Evolutionary conservation across 2,329 filamentous ascomycete genomes (phyloP), one percentile per base, ranked within the genome.

Genomic region (Aureobasidium leucospermi): DNA sequence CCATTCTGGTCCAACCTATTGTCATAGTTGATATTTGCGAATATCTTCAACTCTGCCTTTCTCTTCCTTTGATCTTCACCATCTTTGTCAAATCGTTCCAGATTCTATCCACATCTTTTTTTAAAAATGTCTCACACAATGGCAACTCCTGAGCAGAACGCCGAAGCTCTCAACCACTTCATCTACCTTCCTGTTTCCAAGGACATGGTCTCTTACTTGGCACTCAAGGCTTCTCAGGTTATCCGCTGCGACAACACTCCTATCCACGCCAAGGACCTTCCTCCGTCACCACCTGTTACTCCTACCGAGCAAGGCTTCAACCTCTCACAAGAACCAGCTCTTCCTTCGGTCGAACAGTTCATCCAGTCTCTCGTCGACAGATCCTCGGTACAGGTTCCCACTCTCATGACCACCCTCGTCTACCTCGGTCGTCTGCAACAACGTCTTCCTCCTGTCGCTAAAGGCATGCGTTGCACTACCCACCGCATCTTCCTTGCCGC

Each of bases 351-450:
- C 38, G 90, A 96, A 74, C 83, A 86, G 61, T 99, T 97, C 80
- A 97, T 99, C 76, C 87, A 85, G 53, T 90, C 91, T 64, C 82
- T 99, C 32, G 92, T 97, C 63, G 85, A 90, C 70, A 88, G 89
- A 62, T 97, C 93, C 65, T 96, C 96, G 73, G 94, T 97, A 32
- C 93, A 97, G 79, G 92, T 96, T 57, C 90, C 94, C 11, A 99
- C 94, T 7, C 83, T 99, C 66, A 97, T 99, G 94, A 93, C 90
- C 38, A 92, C 92, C 7, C 83, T 99, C 42, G 91, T 97, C 73
- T 99, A 96, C 80, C 86, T 99, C 60, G 85, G 83, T 70, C 85
- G 92, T 62, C 83, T 99, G 69, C 89, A 87, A 76, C 82, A 87
- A 55, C 87, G 89, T 67, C 85, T 99, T 31, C 93, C 95, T 66